phyloP scores from a whole-genome alignment of 2,329 filamentous ascomycete species.

The Daldinia sp. region DNA sequence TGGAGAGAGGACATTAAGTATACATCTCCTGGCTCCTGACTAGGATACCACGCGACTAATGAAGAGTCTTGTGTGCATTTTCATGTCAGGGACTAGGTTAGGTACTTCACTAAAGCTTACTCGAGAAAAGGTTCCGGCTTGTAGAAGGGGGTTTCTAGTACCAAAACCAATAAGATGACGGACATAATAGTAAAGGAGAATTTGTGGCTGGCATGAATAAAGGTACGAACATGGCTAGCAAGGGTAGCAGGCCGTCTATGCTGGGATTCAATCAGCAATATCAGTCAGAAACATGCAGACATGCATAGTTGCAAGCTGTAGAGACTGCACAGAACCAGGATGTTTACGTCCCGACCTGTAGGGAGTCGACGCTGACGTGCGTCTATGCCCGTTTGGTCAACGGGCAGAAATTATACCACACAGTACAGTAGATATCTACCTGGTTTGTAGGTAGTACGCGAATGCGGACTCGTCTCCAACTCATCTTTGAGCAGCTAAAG shows the following conservation, averaged over 20 bases:
- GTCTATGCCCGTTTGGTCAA: constrained; percentile 3
- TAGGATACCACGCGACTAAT: constrained; percentile 21
- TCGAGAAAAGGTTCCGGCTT: constrained; percentile 7
- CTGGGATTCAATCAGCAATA: constrained; percentile 4
- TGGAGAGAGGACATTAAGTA: constrained; percentile 7
- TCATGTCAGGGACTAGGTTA: constrained; percentile 6
- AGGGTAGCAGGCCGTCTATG: constrained; percentile 14
- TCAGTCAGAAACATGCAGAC: background rate
- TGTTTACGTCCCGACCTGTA: constrained; percentile 7
- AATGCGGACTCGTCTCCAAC: background rate
- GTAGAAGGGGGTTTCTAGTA: constrained; percentile 17
- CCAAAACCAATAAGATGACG: constrained; percentile 25
- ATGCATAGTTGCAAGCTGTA: constrained; percentile 1
- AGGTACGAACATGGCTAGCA: constrained; percentile 19
- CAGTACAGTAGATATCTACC: no score
- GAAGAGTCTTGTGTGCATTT: constrained; percentile 1
- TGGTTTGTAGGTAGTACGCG: no score
- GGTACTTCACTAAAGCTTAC: constrained; percentile 10
- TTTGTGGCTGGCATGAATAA: constrained; percentile 10
- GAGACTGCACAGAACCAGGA: constrained; percentile 12
- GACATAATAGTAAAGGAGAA: constrained; percentile 5
- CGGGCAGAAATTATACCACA: constrained; percentile 7
- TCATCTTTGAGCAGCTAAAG: constrained; percentile 6
- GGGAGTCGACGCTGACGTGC: constrained; percentile 10
- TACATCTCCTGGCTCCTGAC: constrained; percentile 12